Evolutionary conservation across 2,329 filamentous ascomycete genomes (phyloP).

Genomic region (Calonectria pteridis): DNA sequence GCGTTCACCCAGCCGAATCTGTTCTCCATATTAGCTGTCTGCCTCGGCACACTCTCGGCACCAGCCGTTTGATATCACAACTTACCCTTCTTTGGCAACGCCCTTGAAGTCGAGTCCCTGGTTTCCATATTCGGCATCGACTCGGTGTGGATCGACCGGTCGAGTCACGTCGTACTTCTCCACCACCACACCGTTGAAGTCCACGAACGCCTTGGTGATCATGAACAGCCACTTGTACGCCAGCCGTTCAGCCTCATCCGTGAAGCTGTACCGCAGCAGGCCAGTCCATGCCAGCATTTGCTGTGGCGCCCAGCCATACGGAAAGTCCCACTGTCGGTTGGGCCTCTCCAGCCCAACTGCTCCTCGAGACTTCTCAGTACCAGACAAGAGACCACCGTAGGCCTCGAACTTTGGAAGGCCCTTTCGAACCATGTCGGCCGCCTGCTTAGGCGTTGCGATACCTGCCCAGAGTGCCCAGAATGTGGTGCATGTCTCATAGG

Average conservation of each 20-base stretch:
- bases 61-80: neutral
- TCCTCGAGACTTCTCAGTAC: slow-evolving; percentile 90
- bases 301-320: slow-evolving; percentile 98
- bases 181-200: slow-evolving; percentile 97
- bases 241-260: slow-evolving; percentile 87
- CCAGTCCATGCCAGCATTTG: slow-evolving; percentile 99
- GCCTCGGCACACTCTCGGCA: neutral
- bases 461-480: slow-evolving; percentile 99
- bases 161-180: slow-evolving; percentile 99
- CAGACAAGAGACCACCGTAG: slow-evolving; percentile 87
- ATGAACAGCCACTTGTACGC: slow-evolving; percentile 98
- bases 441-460: slow-evolving; percentile 86
- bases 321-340: slow-evolving; percentile 98
- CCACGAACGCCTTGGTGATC: slow-evolving; percentile 98
- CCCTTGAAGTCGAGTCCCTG: slow-evolving; percentile 96
- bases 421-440: slow-evolving; percentile 82
- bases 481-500: slow-evolving; percentile 92
- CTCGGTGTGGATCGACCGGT: slow-evolving; percentile 89
- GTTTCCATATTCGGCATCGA: slow-evolving; percentile 98
- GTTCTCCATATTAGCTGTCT: slow-evolving; percentile 44
- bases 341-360: slow-evolving; percentile 83
- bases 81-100: slow-evolving; percentile 91
- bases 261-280: slow-evolving; percentile 90
- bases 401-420: slow-evolving; percentile 90
- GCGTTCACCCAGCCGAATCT: slow-evolving; percentile 99